Conservation (phyloP, 306 rosid genomes). For the Malus fusca region DNA sequence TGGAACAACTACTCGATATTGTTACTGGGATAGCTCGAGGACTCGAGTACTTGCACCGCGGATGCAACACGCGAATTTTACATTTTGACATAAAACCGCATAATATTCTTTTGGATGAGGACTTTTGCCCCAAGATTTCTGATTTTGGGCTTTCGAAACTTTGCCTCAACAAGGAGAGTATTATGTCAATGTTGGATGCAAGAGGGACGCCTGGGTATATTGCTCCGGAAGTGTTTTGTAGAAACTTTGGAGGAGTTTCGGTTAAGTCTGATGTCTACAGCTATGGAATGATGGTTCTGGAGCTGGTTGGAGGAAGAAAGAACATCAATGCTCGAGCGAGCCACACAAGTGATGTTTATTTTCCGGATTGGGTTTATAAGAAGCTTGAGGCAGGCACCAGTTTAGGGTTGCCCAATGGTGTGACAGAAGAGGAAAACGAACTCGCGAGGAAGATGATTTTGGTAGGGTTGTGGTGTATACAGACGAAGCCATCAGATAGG, state of each 20-base stretch:
- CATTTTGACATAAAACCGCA: constrained; percentile 47
- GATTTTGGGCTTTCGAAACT: constrained; percentile 44
- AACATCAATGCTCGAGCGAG: neutral
- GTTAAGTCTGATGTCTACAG: constrained; percentile 40
- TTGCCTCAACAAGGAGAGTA: constrained; percentile 22
- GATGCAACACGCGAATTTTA: constrained; percentile 36
- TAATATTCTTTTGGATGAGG: constrained; percentile 36
- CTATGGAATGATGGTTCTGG: constrained; percentile 44
- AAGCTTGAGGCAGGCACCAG: constrained; percentile 9
- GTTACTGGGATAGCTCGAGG: constrained; percentile 33
- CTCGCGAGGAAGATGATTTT: constrained; percentile 27
- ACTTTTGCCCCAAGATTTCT: constrained; percentile 27
- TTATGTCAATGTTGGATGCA: constrained; percentile 15
- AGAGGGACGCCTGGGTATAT: constrained; percentile 41
- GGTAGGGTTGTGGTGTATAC: constrained; percentile 49
- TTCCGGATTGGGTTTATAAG: constrained; percentile 26
- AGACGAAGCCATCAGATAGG: constrained; percentile 21
- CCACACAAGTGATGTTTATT: constrained; percentile 21
- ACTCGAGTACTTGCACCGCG: constrained; percentile 37
- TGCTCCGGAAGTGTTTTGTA: constrained; percentile 33
- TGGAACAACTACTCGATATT: constrained; percentile 27
- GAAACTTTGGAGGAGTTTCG: constrained; percentile 35
- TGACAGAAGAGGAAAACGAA: constrained; percentile 12
- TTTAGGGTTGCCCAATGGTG: neutral
- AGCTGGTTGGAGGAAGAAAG: constrained; percentile 33